Conservation (phyloP, 768 basidiomycete genomes). For the Mycena amicta region DNA sequence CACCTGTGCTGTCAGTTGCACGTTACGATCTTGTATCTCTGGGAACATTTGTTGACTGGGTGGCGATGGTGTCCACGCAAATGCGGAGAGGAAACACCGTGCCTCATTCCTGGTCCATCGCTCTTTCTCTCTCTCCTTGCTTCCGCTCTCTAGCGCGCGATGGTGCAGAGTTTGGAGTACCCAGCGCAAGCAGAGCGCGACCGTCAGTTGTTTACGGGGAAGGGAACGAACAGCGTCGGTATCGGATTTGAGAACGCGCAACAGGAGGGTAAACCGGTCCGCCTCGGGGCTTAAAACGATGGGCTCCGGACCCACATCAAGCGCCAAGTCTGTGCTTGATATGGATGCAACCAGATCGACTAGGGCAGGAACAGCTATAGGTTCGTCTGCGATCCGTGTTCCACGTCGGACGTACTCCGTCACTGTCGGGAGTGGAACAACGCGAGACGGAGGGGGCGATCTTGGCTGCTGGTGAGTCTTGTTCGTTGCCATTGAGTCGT, state of each 20-base stretch:
- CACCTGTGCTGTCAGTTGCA: constrained; percentile 71
- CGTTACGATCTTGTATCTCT: constrained; percentile 55
- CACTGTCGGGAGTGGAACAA: constrained; percentile 31
- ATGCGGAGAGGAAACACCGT: constrained; percentile 57
- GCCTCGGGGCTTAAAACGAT: constrained; percentile 52
- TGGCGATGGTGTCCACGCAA: constrained; percentile 31
- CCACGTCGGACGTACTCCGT: constrained; percentile 73
- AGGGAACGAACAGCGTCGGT: constrained; percentile 47
- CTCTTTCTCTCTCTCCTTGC: constrained; percentile 64
- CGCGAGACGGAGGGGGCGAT: constrained; percentile 31
- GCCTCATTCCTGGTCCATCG: constrained; percentile 72
- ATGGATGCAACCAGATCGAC: constrained; percentile 48
- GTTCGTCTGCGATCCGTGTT: constrained; percentile 61
- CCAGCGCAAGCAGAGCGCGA: constrained; percentile 66
- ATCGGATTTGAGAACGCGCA: constrained; percentile 61
- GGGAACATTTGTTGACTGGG: constrained; percentile 28
- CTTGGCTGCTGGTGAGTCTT: constrained; percentile 32
- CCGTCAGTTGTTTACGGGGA: constrained; percentile 46
- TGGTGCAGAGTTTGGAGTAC: constrained; percentile 51
- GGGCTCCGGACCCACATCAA: constrained; percentile 37
- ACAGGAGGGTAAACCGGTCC: constrained; percentile 56
- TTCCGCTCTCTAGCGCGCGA: constrained; percentile 53
- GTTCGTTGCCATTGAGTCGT: constrained; percentile 52
- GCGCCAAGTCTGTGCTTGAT: constrained; percentile 34
- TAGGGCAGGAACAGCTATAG: constrained; percentile 53